Percentiles rank a stretch among this genome's conserved stretches.
These are phyloP conservation scores for Calophaca sinica DNA, from an alignment of 306 rosid genomes.

Conservation along the genomic window DNA sequence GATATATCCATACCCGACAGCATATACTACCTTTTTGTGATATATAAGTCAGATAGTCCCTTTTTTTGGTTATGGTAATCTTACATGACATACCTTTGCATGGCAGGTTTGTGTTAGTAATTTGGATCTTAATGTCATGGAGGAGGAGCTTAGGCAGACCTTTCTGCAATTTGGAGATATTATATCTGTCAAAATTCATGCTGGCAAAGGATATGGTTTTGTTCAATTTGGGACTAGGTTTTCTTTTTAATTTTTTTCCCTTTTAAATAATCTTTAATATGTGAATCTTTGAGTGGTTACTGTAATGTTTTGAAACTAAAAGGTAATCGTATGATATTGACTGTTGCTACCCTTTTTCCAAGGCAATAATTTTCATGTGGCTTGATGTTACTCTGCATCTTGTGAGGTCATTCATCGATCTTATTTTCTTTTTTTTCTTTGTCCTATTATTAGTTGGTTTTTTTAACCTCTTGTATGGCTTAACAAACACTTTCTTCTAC, in stretches of 20 bases:
- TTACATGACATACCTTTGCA: conserved; percentile 35
- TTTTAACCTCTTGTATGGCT: conserved; percentile 35
- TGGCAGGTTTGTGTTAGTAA: conserved; percentile 84
- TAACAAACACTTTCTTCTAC: no score
- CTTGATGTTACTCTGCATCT: conserved; percentile 48
- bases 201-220: conserved; percentile 86
- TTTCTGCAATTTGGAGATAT: conserved; percentile 87
- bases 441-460: conserved; percentile 16
- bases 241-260: conserved; percentile 27
- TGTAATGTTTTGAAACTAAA: conserved; percentile 34
- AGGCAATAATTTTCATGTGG: conserved; percentile 49
- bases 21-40: conserved; percentile 53
- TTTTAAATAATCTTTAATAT: conserved; percentile 24
- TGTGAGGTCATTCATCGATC: conserved; percentile 47
- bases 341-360: conserved; percentile 41
- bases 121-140: conserved; percentile 81
- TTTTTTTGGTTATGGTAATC: background rate
- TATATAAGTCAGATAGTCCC: no score
- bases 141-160: conserved; percentile 86
- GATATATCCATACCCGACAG: conserved; percentile 66
- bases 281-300: conserved; percentile 38
- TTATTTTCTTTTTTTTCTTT: conserved; percentile 40
- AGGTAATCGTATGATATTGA: conserved; percentile 40
- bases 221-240: conserved; percentile 87
- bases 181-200: conserved; percentile 72